These are phyloP conservation scores for Breynia disticha DNA, from an alignment of 441 rosid genomes.

Conservation along the genomic window DNA sequence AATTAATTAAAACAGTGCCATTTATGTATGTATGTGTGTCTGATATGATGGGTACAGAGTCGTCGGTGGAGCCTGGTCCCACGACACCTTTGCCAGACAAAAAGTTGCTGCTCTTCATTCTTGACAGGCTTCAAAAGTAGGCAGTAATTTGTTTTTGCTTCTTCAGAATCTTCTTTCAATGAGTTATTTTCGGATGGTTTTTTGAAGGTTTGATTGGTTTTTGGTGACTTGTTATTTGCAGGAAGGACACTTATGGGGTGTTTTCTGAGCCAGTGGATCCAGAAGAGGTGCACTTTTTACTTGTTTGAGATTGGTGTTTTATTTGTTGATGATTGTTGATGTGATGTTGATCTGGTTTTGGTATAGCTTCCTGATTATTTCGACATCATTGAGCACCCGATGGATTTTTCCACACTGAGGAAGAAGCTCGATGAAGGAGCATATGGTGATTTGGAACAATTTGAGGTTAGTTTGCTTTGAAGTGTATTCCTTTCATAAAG, in stretches of 20 bases:
- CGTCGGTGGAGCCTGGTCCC: constrained; percentile 55
- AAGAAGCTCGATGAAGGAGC: constrained; percentile 48
- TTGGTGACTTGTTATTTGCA: constrained; percentile 22
- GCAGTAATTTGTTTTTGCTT: too few species aligned
- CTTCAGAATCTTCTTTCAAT: too few species aligned
- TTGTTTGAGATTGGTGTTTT: constrained; percentile 10
- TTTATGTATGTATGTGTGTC: too few species aligned
- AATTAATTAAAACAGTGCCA: constrained; percentile 17
- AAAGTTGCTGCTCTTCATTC: constrained; percentile 68
- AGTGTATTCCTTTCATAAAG: constrained; percentile 7
- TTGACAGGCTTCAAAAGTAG: constrained; percentile 92
- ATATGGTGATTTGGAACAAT: constrained; percentile 56
- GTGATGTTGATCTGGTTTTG: constrained; percentile 2
- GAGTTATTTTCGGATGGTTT: too few species aligned
- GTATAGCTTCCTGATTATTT: constrained; percentile 84
- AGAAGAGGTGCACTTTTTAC: constrained; percentile 44
- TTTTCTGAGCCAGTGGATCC: constrained; percentile 93
- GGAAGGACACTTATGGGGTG: constrained; percentile 93
- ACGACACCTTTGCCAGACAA: constrained; percentile 74
- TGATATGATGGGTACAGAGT: constrained; percentile 63
- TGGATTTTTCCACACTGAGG: constrained; percentile 75
- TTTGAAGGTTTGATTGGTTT: constrained; percentile 8
- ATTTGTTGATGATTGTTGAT: constrained; percentile 3
- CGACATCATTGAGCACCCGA: constrained; percentile 65
- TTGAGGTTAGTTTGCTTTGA: constrained; percentile 45